Base-by-base conservation (phyloP, 352 stramenopile species). In the Thraustotheca clavata region DNA sequence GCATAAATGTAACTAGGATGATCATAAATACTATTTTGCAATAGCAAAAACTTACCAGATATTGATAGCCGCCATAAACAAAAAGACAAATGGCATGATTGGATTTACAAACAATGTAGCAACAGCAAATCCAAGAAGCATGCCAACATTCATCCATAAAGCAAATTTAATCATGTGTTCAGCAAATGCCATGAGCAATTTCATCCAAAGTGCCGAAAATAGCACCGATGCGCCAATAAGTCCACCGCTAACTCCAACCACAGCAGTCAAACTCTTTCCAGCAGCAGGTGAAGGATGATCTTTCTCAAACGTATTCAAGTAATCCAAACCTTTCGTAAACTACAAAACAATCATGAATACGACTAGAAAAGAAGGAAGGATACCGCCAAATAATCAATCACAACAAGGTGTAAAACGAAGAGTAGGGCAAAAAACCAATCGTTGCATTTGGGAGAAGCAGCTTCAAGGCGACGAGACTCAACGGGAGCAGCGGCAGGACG, bases 131-230 rank as follows among this genome's bases (percentile, higher is more conserved):
- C 68, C 73, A 38, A 91, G 66, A 32, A 88, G 73, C 52, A 91
- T 67, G 8, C 60, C 76, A 29, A 91, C 84, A 73, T 94, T 94
- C 48, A 88, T 73, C 82, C 82, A 94, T 9, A 94, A 71, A 26
- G 84, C 83, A 29, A 94, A 79, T 54, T 71, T 66, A 71, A 94
- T 94, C 72, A 94, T 88, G 20, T 76, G 81, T 24, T 67, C 69
- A 3, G 84, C 82, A 68, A 87, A 88, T 24, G 74, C 62, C 76
- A 91, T 88, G 26, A 94, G 67, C 20, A 94, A 67, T 61, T 80
- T 77, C 69, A 94, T 87, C 84, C 84, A 94, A 12, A 79, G 46
- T 29, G 80, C 71, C 35, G 82, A 87, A n/a, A 94, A 60, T 16
- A 69, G 62, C 18, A 79, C 76, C 4, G 76, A 79, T 22, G 82